Conservation (phyloP, 106 monocot species). For the Dioscorea dumetorum region DNA sequence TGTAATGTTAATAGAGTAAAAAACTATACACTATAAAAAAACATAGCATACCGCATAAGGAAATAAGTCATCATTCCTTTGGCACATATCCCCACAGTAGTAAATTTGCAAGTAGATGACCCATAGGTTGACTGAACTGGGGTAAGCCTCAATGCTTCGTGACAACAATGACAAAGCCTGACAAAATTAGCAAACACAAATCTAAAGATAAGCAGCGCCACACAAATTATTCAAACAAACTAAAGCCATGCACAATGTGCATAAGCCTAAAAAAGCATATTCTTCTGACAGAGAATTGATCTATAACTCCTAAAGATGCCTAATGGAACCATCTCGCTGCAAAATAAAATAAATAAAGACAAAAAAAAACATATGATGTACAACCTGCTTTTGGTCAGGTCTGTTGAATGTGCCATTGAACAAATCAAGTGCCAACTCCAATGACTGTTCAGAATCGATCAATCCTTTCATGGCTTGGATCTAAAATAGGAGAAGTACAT, state of each 20-base stretch:
- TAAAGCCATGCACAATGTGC: too few relatives aligned
- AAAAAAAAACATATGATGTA: conserved; percentile 1
- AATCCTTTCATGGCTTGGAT: conserved; percentile 32
- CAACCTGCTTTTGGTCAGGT: conserved; percentile 58
- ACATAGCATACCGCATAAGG: conserved; percentile 53
- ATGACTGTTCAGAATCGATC: conserved; percentile 56
- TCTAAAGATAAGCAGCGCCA: not conserved
- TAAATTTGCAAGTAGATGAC: conserved; percentile 78
- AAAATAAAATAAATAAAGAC: not conserved
- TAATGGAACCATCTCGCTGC: too few relatives aligned
- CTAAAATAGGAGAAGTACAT: conserved; percentile 17
- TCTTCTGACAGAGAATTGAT: too few relatives aligned
- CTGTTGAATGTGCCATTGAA: conserved; percentile 29
- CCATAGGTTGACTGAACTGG: conserved; percentile 55
- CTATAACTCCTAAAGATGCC: too few relatives aligned
- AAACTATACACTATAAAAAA: not conserved
- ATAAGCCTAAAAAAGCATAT: too few relatives aligned
- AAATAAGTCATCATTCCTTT: conserved; percentile 93
- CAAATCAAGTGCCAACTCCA: conserved; percentile 66
- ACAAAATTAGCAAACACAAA: conserved; percentile 6
- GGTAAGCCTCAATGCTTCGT: conserved; percentile 70
- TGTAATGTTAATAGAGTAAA: too few relatives aligned
- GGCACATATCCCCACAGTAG: conserved; percentile 55
- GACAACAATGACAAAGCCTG: conserved; percentile 67
- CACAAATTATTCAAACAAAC: too few relatives aligned